phyloP scores from a whole-genome alignment of 2,329 filamentous ascomycete genomes.

The Fusarium lyarnte region DNA sequence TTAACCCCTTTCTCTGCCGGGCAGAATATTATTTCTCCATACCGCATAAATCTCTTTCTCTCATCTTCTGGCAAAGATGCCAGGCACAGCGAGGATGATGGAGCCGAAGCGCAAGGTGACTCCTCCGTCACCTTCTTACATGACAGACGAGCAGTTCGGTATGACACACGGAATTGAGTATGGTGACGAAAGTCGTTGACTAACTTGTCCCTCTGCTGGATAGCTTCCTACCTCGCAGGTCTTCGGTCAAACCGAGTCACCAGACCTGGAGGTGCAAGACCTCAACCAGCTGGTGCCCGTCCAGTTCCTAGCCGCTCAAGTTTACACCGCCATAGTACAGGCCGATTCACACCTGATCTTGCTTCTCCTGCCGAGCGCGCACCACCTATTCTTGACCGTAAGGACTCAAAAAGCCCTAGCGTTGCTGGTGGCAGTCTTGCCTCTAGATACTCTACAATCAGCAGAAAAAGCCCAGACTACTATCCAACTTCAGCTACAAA shows the following conservation, averaged over 20 bases:
- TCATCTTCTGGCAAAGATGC: slow-evolving; percentile 39
- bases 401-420: slow-evolving; percentile 51
- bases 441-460: slow-evolving; percentile 61
- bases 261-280: slow-evolving; percentile 76
- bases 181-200: slow-evolving; percentile 8
- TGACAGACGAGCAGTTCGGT: slow-evolving; percentile 76
- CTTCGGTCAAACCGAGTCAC: slow-evolving; percentile 74
- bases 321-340: slow-evolving; percentile 41
- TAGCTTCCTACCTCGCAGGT: slow-evolving; percentile 76
- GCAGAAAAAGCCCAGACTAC: slow-evolving; percentile 60
- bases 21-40: slow-evolving; percentile 31
- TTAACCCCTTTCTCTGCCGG: slow-evolving; percentile 14
- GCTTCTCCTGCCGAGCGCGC: slow-evolving; percentile 42
- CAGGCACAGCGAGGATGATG: slow-evolving; percentile 47
- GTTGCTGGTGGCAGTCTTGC: slow-evolving; percentile 56
- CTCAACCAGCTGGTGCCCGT: slow-evolving; percentile 58
- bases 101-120: slow-evolving; percentile 62
- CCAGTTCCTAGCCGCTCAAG: slow-evolving; percentile 44
- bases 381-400: slow-evolving; percentile 39
- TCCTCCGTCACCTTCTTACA: slow-evolving; percentile 70
- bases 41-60: slow-evolving; percentile 14
- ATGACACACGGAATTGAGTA: slow-evolving; percentile 38
- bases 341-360: slow-evolving; percentile 47
- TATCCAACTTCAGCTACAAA: slow-evolving; percentile 55
- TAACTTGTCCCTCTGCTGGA: slow-evolving; percentile 29